These are phyloP conservation scores for Simplicillium sp. DNA, from an alignment of 2,329 filamentous ascomycete species.

Conservation along the genomic window DNA sequence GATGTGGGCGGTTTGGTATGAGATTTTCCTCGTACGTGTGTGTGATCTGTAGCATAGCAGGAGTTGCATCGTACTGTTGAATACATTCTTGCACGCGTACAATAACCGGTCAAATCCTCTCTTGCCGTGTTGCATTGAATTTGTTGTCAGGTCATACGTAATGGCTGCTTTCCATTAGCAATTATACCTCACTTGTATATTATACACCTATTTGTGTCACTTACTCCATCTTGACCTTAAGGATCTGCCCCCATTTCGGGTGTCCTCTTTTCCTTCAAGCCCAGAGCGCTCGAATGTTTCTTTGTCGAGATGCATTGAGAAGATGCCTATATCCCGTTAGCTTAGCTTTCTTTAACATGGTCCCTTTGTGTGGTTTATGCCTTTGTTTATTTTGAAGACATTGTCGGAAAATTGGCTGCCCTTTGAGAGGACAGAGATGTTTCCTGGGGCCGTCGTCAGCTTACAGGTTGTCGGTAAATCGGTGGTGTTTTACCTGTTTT, in stretches of 20 bases:
- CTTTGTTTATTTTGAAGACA: slow-evolving; percentile 61
- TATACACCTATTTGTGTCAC: slow-evolving; percentile 13
- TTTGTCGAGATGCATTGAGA: slow-evolving; percentile 58
- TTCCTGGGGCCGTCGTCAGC: slow-evolving; percentile 40
- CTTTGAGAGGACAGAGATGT: slow-evolving; percentile 76
- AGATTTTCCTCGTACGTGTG: too few relatives aligned
- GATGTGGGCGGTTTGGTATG: too few relatives aligned
- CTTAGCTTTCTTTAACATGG: not conserved
- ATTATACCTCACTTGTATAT: slow-evolving; percentile 14
- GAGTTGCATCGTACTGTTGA: slow-evolving; percentile 49
- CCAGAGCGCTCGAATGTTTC: too few relatives aligned
- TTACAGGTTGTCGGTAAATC: not conserved
- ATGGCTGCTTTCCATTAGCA: slow-evolving; percentile 44
- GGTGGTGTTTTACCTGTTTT: slow-evolving; percentile 51
- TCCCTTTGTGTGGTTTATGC: slow-evolving; percentile 25
- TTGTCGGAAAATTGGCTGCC: slow-evolving; percentile 63
- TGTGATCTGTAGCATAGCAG: too few relatives aligned
- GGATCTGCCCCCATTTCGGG: slow-evolving; percentile 38
- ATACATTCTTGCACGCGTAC: slow-evolving; percentile 70
- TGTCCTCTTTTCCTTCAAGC: too few relatives aligned
- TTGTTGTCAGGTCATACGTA: slow-evolving; percentile 62
- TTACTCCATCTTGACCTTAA: slow-evolving; percentile 66
- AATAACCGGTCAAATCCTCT: slow-evolving; percentile 71
- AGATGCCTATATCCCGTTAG: slow-evolving; percentile 39
- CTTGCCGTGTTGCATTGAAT: slow-evolving; percentile 74